These are phyloP conservation scores for Lachnellula subtilissima DNA, from an alignment of 2,329 filamentous ascomycete species.

Conservation along the genomic window DNA sequence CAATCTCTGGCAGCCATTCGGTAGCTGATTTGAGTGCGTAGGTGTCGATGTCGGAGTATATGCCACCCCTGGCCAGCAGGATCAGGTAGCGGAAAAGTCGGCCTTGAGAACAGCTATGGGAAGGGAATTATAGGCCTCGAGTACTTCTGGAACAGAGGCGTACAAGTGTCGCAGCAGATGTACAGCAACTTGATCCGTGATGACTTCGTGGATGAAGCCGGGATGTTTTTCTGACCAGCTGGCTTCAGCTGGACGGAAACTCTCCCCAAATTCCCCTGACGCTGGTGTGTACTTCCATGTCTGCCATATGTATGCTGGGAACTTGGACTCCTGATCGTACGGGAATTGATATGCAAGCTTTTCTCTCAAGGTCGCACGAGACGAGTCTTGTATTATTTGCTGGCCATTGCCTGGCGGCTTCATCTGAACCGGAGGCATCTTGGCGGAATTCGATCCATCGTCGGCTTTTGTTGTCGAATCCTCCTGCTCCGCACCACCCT, in stretches of 20 bases:
- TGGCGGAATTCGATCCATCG: conserved; percentile 9
- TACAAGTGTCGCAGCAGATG: conserved; percentile 84
- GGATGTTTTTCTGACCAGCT: conserved; percentile 87
- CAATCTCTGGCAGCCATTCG: conserved; percentile 78
- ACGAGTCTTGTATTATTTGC: conserved; percentile 48
- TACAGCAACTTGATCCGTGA: conserved; percentile 82
- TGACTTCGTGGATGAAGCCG: conserved; percentile 91
- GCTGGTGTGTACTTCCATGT: conserved; percentile 90
- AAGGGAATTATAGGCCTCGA: conserved; percentile 70
- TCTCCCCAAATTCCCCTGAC: conserved; percentile 66
- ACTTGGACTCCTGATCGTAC: conserved; percentile 82
- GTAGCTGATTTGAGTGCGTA: conserved; percentile 74
- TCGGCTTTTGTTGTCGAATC: conserved; percentile 10
- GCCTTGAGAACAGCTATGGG: conserved; percentile 73
- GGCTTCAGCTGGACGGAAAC: conserved; percentile 77
- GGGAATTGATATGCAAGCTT: conserved; percentile 92
- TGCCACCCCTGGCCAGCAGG: conserved; percentile 70
- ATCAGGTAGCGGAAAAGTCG: conserved; percentile 69
- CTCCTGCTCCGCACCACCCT: not conserved
- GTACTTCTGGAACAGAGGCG: conserved; percentile 71
- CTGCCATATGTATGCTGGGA: conserved; percentile 98
- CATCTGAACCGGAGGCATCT: conserved; percentile 2
- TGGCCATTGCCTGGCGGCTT: conserved; percentile 19
- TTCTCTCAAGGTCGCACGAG: conserved; percentile 65
- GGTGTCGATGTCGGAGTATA: conserved; percentile 93